These are phyloP conservation scores for Fonsecaea multimorphosa DNA, from an alignment of 2,329 filamentous ascomycete genomes.

Conservation along the genomic window DNA sequence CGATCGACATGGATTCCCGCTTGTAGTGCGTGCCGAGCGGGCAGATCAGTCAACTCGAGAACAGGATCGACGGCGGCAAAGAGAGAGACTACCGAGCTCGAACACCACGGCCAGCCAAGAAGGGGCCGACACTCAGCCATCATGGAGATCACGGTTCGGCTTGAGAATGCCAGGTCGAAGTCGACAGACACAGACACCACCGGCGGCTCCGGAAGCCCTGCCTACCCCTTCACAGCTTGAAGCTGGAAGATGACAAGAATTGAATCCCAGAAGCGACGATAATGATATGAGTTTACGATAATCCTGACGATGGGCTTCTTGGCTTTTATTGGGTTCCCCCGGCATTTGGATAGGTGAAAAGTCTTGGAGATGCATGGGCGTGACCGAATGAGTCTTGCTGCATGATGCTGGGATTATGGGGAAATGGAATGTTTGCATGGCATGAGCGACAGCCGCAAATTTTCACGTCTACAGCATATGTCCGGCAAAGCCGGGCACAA, in stretches of 20 bases:
- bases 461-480: background rate
- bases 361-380: background rate
- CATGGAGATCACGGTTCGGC: constrained; percentile 26
- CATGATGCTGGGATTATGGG: background rate
- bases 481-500: background rate
- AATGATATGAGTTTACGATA: constrained; percentile 29
- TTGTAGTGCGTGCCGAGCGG: constrained; percentile 34
- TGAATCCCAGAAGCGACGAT: constrained; percentile 25
- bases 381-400: background rate
- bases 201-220: constrained; percentile 23
- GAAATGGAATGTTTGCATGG: background rate
- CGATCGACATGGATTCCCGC: constrained; percentile 39
- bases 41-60: constrained; percentile 23
- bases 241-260: constrained; percentile 31
- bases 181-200: constrained; percentile 14
- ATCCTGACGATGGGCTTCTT: constrained; percentile 22
- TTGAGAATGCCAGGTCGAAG: constrained; percentile 23
- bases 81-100: constrained; percentile 13
- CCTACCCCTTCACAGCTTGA: constrained; percentile 36
- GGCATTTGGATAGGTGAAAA: constrained; percentile 1
- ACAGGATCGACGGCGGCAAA: constrained; percentile 17
- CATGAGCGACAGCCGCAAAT: background rate
- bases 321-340: background rate
- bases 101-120: constrained; percentile 9
- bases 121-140: constrained; percentile 2